phyloP scores from a whole-genome alignment of 331 rosid genomes.

The Acacia concinna region DNA sequence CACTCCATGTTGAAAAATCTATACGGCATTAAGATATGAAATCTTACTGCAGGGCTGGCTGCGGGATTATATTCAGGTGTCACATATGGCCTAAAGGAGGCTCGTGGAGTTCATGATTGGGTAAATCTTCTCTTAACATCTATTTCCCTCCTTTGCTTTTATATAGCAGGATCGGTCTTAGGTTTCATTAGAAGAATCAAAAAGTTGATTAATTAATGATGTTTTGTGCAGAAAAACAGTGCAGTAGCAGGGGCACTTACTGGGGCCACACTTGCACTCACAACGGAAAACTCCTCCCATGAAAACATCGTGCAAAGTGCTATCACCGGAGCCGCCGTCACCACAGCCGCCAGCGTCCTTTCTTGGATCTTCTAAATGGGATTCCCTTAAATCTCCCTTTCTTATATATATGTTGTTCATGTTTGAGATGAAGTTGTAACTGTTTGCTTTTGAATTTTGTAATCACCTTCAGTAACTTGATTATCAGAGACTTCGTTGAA shows the following conservation, averaged over 20 bases:
- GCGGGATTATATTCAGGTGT: constrained; percentile 95
- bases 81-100: constrained; percentile 87
- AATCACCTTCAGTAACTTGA: neutral
- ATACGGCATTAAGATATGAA: neutral
- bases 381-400: neutral
- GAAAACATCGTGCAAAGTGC: constrained; percentile 86
- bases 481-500: neutral
- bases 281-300: constrained; percentile 61
- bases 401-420: constrained; percentile 10
- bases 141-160: neutral
- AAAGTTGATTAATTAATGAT: neutral
- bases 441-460: constrained; percentile 12
- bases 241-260: constrained; percentile 89
- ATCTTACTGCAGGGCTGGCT: constrained; percentile 63
- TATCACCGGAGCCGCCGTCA: constrained; percentile 90
- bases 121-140: constrained; percentile 40
- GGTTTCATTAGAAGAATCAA: neutral
- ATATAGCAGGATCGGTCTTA: neutral
- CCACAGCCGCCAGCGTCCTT: constrained; percentile 84
- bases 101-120: constrained; percentile 96
- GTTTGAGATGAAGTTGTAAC: constrained; percentile 12
- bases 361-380: constrained; percentile 54
- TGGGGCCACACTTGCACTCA: constrained; percentile 78
- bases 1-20: neutral
- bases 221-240: constrained; percentile 81